Percentiles rank a stretch among this genome's conserved stretches.
These are phyloP conservation scores for Xylaria nigripes DNA, from an alignment of 495 filamentous ascomycete species.

Conservation along the genomic window DNA sequence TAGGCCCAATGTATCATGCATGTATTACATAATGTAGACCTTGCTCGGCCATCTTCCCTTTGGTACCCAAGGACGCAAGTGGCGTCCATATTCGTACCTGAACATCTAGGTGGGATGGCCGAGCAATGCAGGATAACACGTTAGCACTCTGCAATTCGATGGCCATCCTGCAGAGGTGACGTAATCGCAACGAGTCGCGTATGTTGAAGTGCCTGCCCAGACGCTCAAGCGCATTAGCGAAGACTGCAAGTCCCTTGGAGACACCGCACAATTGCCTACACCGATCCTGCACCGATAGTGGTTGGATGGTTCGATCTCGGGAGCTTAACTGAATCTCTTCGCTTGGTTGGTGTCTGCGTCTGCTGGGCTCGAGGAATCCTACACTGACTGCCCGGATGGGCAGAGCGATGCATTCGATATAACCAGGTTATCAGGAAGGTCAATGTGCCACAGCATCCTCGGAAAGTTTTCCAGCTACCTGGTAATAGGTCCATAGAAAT, in stretches of 20 bases:
- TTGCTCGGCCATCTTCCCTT: background rate
- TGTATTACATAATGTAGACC: background rate
- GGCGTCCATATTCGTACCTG: background rate
- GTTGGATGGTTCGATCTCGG: constrained; percentile 9
- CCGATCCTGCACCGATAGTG: background rate
- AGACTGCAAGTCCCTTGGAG: constrained; percentile 2
- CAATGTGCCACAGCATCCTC: constrained; percentile 7
- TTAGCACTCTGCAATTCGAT: background rate
- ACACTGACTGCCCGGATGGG: background rate
- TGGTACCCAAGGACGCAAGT: background rate
- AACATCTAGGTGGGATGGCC: background rate
- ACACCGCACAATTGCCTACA: background rate
- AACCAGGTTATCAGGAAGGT: background rate
- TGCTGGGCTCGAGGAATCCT: background rate
- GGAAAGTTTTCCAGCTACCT: constrained; percentile 3
- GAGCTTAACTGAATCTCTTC: constrained; percentile 6
- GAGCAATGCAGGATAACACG: background rate
- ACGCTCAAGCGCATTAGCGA: constrained; percentile 6
- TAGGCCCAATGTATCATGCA: background rate
- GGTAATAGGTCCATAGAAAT: background rate
- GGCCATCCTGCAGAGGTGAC: constrained; percentile 5
- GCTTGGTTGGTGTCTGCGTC: constrained; percentile 1
- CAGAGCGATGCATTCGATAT: background rate
- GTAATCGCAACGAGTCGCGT: background rate
- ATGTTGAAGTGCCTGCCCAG: background rate